Evolutionary conservation across 1,139 yeast species (phyloP).

Genomic region (Blastobotrys buckinghamii): DNA sequence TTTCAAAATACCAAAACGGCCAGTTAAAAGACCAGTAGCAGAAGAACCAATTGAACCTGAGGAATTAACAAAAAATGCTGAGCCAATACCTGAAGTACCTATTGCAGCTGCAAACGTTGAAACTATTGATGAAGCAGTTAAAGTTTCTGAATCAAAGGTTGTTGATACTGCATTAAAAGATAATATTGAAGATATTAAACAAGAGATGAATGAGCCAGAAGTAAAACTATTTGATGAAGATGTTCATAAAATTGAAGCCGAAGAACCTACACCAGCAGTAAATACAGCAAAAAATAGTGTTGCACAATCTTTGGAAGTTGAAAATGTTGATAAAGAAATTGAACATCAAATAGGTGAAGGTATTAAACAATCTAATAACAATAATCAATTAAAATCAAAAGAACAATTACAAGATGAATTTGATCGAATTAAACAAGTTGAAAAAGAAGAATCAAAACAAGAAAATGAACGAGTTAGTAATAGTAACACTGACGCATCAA

Average conservation of each 20-base stretch:
- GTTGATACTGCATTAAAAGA: slow-evolving; percentile 3
- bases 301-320: not conserved
- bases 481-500: not conserved
- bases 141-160: not conserved
- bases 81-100: not conserved
- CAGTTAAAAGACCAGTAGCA: not conserved
- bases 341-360: not conserved
- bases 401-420: not conserved
- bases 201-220: not conserved
- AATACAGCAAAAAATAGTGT: not conserved
- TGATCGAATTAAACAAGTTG: not conserved
- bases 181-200: slow-evolving; percentile 4
- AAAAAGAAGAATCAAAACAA: not conserved
- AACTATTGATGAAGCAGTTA: not conserved
- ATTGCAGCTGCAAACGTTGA: slow-evolving; percentile 2
- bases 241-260: no score
- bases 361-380: not conserved
- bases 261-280: not conserved
- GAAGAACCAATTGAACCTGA: not conserved
- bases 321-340: not conserved
- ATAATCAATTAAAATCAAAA: not conserved
- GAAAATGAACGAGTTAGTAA: not conserved
- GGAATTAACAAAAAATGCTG: not conserved
- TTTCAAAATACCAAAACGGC: not conserved
- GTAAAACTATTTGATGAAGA: not conserved